phyloP scores from a whole-genome alignment of 495 filamentous ascomycete species.

The Rostrohypoxylon terebratum region DNA sequence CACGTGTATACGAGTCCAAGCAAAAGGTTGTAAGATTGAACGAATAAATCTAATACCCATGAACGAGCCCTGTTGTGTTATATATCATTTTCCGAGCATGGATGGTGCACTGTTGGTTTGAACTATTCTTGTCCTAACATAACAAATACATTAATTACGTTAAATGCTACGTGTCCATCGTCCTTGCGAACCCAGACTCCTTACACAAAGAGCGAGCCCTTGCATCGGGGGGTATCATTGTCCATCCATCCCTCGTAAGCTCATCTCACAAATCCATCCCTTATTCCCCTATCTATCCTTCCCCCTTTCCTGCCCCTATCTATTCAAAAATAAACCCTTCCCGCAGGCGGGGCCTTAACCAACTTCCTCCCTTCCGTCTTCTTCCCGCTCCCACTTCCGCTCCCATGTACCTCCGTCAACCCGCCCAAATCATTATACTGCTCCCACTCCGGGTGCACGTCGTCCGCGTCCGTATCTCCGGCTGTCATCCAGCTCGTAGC shows the following conservation, averaged over 20 bases:
- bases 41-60: slow-evolving; percentile 3
- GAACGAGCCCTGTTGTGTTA: not conserved
- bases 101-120: too few species aligned
- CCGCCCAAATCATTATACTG: slow-evolving; percentile 52
- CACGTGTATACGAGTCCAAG: not conserved
- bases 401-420: slow-evolving; percentile 37
- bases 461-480: not conserved
- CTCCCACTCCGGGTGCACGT: slow-evolving; percentile 50
- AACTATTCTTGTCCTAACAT: not conserved
- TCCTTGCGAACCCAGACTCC: slow-evolving; percentile 6
- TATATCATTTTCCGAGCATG: not conserved
- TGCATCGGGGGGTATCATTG: slow-evolving; percentile 30
- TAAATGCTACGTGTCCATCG: not conserved
- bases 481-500: slow-evolving; percentile 26
- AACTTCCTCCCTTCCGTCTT: not conserved
- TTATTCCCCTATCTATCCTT: not conserved
- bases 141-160: not conserved
- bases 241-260: not conserved
- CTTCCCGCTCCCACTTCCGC: not conserved
- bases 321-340: not conserved
- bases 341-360: not conserved
- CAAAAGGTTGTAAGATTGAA: not conserved
- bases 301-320: not conserved
- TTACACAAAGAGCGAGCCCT: slow-evolving; percentile 3
- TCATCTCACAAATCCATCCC: not conserved